Conservation (phyloP, 192 early-diverging fungal genomes). For the Entomortierella beljakovae region DNA sequence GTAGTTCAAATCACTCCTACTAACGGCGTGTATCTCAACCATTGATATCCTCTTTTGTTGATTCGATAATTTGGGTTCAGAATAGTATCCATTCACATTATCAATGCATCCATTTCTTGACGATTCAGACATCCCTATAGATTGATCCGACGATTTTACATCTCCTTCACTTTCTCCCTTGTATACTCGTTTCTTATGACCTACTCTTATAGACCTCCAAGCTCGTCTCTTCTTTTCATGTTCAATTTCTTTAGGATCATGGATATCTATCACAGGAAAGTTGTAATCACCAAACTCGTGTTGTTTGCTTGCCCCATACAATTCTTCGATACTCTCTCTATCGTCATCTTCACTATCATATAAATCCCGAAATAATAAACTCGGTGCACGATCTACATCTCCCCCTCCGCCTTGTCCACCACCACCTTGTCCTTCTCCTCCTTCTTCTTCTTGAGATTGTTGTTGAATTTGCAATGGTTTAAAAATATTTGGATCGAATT, state of each 20-base stretch:
- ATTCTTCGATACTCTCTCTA: constrained; percentile 42
- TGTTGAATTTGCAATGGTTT: background rate
- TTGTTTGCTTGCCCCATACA: constrained; percentile 55
- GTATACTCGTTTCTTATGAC: background rate
- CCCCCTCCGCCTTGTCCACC: background rate
- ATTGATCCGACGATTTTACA: background rate
- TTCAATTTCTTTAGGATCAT: background rate
- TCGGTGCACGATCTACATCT: constrained; percentile 7
- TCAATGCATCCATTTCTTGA: constrained; percentile 31
- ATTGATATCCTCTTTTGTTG: too few species aligned
- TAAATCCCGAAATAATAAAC: constrained; percentile 14
- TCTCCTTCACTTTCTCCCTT: constrained; percentile 1
- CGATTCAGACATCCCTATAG: background rate
- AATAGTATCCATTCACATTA: constrained; percentile 35
- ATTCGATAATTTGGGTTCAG: constrained; percentile 1
- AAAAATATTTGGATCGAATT: background rate
- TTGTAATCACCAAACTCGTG: constrained; percentile 67
- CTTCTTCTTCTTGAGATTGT: background rate
- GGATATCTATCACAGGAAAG: constrained; percentile 60
- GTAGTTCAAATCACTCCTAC: too few species aligned
- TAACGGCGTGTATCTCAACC: too few species aligned
- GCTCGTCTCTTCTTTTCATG: background rate
- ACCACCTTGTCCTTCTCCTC: background rate
- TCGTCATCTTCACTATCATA: constrained; percentile 29
- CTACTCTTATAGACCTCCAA: background rate